Conservation (phyloP, 2,329 filamentous ascomycete genomes). For the Diaporthe velutina region DNA sequence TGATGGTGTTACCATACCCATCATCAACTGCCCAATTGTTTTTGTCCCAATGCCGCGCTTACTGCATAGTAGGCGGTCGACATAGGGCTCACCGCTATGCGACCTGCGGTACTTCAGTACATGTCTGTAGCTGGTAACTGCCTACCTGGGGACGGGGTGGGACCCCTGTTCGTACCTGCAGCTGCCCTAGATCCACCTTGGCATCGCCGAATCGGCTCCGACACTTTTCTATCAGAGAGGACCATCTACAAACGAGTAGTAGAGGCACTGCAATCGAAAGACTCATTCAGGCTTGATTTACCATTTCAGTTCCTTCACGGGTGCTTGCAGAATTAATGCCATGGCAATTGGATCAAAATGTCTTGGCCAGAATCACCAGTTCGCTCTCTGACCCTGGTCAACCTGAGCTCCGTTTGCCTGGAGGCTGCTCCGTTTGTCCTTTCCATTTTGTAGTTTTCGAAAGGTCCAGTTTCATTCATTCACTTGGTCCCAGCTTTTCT, state of each 20-base stretch:
- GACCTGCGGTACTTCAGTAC: neutral
- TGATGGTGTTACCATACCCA: neutral
- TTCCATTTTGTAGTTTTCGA: neutral
- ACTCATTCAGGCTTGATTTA: neutral
- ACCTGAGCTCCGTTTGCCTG: neutral
- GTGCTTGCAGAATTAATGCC: neutral
- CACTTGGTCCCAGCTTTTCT: neutral
- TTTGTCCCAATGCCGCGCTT: neutral
- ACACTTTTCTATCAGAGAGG: neutral
- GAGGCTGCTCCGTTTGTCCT: neutral
- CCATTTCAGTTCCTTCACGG: neutral
- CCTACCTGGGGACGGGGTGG: no score
- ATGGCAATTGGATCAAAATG: neutral
- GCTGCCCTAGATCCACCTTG: neutral
- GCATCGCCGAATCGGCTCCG: slow-evolving; percentile 21
- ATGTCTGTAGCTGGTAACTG: neutral
- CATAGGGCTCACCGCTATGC: neutral
- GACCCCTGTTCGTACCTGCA: slow-evolving; percentile 27
- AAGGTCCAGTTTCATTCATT: neutral
- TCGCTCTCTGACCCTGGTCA: neutral
- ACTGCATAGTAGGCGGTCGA: neutral
- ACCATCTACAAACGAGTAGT: slow-evolving; percentile 11
- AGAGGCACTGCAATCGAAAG: neutral
- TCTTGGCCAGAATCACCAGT: neutral
- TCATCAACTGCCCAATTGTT: neutral